Evolutionary conservation across 2,329 filamentous ascomycete species (phyloP), one percentile per base, ranked within the genome.

Genomic region (Cladosporium sp.): DNA sequence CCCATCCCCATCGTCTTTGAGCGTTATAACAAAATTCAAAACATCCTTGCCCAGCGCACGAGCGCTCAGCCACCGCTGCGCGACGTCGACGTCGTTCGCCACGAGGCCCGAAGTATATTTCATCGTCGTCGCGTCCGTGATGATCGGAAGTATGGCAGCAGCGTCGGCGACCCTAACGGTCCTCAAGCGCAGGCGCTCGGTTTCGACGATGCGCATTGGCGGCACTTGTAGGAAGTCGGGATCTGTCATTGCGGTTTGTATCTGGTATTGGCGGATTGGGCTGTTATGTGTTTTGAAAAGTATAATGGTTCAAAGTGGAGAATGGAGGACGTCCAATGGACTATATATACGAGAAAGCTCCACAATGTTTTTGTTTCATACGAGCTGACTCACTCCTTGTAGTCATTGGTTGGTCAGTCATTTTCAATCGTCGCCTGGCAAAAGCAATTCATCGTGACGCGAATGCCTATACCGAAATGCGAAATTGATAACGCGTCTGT

Each of bases 61-160:
- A 70, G 74, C 70, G 11, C 67, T 71, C n/a, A 81, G 76, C 80
- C 80, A 82, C 61, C 71, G 71, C 61, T 69, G 59, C n/a, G 65
- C 74, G 59, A 72, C 70, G 8, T 67, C 60, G 3, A 64, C 11
- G 54, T 69, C 71, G n/a, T 67, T 28, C 2, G 69, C 59, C 12
- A 68, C 68, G 1, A 65, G 49, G 28, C 67, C 64, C 7, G 70
- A 69, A 30, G 87, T 88, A 81, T 84, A 88, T 64, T 76, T 75
- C 89, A 91, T 91, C 57, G 88, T 85, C 69, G 88, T 86, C 4
- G 83, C 81, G 73, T 88, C 81, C 15, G 79, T 80, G 28, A 88
- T 85, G 63, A 91, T 78, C 26, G 77, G 76, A 68, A 86, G 78
- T 18, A 88, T 67, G 7, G 78, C 82, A 1, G 78, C 75, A 1